Evolutionary conservation across 1,284 basidiomycete species (phyloP), one percentile per base, ranked within the genome.

Genomic region (Puccinia novopanici): DNA sequence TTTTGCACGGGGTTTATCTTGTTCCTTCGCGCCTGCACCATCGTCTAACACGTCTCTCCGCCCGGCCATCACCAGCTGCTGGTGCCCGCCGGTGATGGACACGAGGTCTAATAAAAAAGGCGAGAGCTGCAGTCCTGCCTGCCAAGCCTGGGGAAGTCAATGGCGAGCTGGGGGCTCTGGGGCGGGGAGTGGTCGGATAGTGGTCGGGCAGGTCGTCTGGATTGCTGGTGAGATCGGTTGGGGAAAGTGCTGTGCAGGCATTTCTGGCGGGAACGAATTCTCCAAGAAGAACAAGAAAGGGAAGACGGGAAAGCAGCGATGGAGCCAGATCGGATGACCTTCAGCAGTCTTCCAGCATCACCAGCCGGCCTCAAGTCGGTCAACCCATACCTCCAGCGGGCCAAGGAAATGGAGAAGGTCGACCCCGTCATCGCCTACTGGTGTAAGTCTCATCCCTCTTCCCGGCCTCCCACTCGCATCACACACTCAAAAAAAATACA

Each of bases 351-450:
- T 6, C 76, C 76, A 27, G n/a, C 22, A 40, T 59, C 57, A 13
- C 88, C 88, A 10, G 79, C 83, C 2, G 87, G 87, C 71, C 84
- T 88, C 81, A 89, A 88, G 82, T 82, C 90, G 24, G 88, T 92
- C 81, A 86, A 90, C 10, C 91, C 94, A 3, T 95, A 91, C 85
- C 88, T 98, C n/a, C 93, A 94, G 85, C 90, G 95, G 71, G 93
- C 95, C 0, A 90, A 92, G 73, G 96, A 98, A 86, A 89, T 97
- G 82, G 89, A 89, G 74, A 87, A 87, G 19, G 90, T 91, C 81
- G 94, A 98, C 83, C 92, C 93, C 3, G 88, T 95, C 73, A 90
- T 98, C 83, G 89, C 93, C 0, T 98, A 98, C 86, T 98, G 95
- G 95, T 95, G 95, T 93, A 87, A 84, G 92, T n/a, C 37, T n/a